Conservation (phyloP, 1,284 basidiomycete species). For the Heterobasidion occidentale region DNA sequence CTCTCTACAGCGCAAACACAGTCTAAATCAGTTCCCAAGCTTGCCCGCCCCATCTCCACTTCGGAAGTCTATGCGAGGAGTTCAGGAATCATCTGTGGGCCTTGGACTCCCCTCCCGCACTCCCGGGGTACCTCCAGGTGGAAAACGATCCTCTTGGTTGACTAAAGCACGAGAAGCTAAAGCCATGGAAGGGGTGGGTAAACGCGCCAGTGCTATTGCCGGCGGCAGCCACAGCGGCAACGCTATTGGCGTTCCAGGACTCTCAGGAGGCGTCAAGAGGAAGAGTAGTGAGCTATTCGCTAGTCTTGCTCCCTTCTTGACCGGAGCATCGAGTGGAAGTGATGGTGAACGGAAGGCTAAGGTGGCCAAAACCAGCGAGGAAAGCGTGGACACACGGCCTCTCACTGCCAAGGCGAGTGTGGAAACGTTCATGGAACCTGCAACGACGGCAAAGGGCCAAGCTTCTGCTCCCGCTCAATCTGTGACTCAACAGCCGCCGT, state of each 20-base stretch:
- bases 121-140: conserved; percentile 32
- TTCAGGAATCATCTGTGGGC: conserved; percentile 36
- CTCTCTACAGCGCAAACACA: conserved; percentile 23
- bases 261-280: conserved; percentile 38
- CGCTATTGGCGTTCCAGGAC: background rate
- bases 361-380: conserved; percentile 33
- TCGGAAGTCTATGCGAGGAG: conserved; percentile 53
- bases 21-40: conserved; percentile 37
- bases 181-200: conserved; percentile 48
- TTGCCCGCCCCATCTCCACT: conserved; percentile 61
- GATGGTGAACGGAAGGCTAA: conserved; percentile 40
- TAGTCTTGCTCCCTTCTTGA: conserved; percentile 1
- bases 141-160: conserved; percentile 72
- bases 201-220: conserved; percentile 25
- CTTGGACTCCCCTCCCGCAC: conserved; percentile 28
- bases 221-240: background rate
- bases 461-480: too few species aligned
- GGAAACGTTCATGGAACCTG: conserved; percentile 4
- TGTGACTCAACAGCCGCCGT: too few species aligned
- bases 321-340: background rate
- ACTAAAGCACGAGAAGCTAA: conserved; percentile 70
- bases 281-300: conserved; percentile 55
- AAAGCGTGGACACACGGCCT: background rate
- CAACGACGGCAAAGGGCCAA: too few species aligned
- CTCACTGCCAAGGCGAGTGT: conserved; percentile 7